Evolutionary conservation across 768 basidiomycete genomes (phyloP), one percentile per base, ranked within the genome.

Genomic region (Phaeotremella skinneri): DNA sequence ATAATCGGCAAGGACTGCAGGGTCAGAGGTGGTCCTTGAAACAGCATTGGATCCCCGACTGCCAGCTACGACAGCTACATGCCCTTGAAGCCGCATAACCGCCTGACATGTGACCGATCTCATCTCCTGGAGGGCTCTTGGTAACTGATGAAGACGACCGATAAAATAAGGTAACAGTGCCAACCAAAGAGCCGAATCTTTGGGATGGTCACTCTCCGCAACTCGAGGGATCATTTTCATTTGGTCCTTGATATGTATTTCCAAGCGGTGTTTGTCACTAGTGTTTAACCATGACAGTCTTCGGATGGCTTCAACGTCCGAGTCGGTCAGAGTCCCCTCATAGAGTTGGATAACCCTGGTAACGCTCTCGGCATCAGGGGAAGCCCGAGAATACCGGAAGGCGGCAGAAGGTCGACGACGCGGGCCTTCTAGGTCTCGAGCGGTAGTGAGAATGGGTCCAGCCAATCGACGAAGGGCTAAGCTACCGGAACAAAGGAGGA

Each of bases 361-460:
- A 23, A 68, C 5, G 26, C 55, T 55, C 4, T 57, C 32, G 55
- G 59, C 58, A 17, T 68, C 66, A 11, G 71, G 61, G 2, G 56
- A 30, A 20, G 68, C 48, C 5, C 69, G 59, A 37, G 60, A 62
- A 39, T 66, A 66, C 25, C 72, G 58, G 58, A 70, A 70, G 7
- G 69, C 63, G 1, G 67, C 69, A 16, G 68, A 70, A 2, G 72
- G 69, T 32, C 59, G 26, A 0, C 69, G 52, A 13, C 59, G 59
- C 30, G 58, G 52, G 4, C 66, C 66, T 51, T 69, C 69, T 9
- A 74, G 59, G 51, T 70, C 68, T 14, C 65, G 34, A 9, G 67
- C 62, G 2, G 83, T 79, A 32, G 87, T 83, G 7, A 89, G 68
- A 16, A 87, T 79, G 70, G 85, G 84, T 29, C 87, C 82, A 0